Conservation (phyloP, 495 filamentous ascomycete genomes). For the Margaritispora aquatica region DNA sequence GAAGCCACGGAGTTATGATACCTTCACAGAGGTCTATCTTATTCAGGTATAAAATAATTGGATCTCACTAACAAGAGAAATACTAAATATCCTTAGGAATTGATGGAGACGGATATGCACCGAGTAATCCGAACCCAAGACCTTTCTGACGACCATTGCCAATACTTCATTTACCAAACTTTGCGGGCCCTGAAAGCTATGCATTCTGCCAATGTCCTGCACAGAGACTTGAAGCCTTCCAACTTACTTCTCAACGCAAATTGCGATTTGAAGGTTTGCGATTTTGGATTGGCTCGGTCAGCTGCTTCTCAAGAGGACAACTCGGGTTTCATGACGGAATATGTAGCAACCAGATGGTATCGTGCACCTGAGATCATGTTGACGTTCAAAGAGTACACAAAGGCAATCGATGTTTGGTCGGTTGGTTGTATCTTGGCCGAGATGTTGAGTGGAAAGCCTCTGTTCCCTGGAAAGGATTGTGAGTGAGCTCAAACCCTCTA, state of each 20-base stretch:
- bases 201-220: constrained; percentile 97
- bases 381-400: constrained; percentile 99
- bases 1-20: constrained; percentile 91
- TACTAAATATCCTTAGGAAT: constrained; percentile 71
- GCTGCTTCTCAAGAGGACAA: constrained; percentile 96
- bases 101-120: constrained; percentile 99
- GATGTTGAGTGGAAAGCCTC: constrained; percentile 97
- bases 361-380: constrained; percentile 99
- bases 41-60: constrained; percentile 66
- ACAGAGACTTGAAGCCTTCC: constrained; percentile 95
- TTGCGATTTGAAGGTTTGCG: constrained; percentile 98
- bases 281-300: constrained; percentile 92
- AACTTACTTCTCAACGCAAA: constrained; percentile 97
- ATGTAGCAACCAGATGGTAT: constrained; percentile 98
- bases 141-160: constrained; percentile 97
- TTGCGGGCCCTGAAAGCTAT: constrained; percentile 97
- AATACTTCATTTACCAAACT: constrained; percentile 99
- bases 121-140: constrained; percentile 98
- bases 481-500: constrained; percentile 34
- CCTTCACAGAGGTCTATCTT: constrained; percentile 96
- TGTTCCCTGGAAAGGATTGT: constrained; percentile 99
- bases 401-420: constrained; percentile 99
- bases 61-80: background rate
- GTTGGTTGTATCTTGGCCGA: constrained; percentile 99
- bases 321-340: constrained; percentile 99